Conservation (phyloP, 495 filamentous ascomycete species). For the Tuber borchii region DNA sequence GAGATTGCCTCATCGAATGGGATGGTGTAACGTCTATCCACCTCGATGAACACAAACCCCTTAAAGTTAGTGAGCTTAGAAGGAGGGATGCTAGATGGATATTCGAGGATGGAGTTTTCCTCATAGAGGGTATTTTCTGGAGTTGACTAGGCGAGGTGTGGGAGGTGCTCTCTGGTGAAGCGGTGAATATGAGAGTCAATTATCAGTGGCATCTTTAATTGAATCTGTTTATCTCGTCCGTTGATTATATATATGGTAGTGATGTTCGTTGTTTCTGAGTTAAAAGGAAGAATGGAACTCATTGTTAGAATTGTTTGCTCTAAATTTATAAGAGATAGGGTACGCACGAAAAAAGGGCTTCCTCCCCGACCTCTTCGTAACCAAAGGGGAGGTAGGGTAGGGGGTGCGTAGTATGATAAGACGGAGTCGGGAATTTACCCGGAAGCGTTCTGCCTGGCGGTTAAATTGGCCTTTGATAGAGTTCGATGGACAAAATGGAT, state of each 20-base stretch:
- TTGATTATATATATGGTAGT: background rate
- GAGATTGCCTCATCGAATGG: conserved; percentile 43
- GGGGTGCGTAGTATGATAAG: background rate
- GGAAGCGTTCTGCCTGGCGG: background rate
- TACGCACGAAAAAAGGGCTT: background rate
- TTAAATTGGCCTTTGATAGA: background rate
- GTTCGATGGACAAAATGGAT: background rate
- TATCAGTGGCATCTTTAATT: conserved; percentile 37
- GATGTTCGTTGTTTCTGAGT: background rate
- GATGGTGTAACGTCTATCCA: conserved; percentile 52
- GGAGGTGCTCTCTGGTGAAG: conserved; percentile 59
- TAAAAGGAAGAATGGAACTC: background rate
- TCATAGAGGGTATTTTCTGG: conserved; percentile 52
- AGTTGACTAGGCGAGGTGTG: conserved; percentile 58
- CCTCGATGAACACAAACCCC: conserved; percentile 76
- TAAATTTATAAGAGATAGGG: background rate
- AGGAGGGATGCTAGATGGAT: conserved; percentile 35
- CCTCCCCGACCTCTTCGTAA: background rate
- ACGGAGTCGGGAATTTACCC: background rate
- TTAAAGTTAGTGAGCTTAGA: conserved; percentile 34
- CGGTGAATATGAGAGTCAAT: conserved; percentile 89
- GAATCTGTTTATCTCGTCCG: background rate
- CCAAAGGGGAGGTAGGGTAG: background rate
- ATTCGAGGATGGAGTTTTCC: conserved; percentile 60
- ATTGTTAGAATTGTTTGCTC: background rate